Evolutionary conservation across 208 protist genomes (phyloP).

Genomic region (Phytomonas sp.): DNA sequence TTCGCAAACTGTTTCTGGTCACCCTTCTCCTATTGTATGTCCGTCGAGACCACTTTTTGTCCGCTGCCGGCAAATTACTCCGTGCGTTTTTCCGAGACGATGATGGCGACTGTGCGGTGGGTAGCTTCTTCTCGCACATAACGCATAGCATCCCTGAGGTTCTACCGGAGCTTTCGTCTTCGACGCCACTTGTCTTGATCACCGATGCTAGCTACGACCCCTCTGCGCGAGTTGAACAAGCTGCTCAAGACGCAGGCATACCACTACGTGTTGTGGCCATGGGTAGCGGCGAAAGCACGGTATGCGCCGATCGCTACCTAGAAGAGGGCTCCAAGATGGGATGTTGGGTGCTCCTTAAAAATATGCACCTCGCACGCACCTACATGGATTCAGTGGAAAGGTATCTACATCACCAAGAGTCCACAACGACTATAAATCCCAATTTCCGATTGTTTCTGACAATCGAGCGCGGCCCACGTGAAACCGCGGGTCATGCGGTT

Average conservation of each 20-base stretch:
- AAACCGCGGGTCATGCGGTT: background rate
- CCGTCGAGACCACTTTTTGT: constrained; percentile 67
- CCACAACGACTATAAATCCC: constrained; percentile 29
- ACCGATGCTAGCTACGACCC: constrained; percentile 93
- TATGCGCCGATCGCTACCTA: constrained; percentile 90
- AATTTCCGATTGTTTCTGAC: constrained; percentile 97
- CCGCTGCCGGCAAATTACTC: constrained; percentile 46
- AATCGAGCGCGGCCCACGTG: constrained; percentile 81
- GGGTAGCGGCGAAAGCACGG: constrained; percentile 92
- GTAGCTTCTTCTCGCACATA: constrained; percentile 38
- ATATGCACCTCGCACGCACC: constrained; percentile 94
- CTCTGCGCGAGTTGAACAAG: constrained; percentile 80
- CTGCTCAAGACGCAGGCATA: constrained; percentile 39
- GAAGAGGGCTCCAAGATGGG: constrained; percentile 64
- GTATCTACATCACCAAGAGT: constrained; percentile 85
- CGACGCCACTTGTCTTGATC: constrained; percentile 81
- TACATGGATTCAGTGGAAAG: constrained; percentile 95
- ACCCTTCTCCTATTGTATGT: constrained; percentile 62
- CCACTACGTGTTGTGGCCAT: constrained; percentile 88
- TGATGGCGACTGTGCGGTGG: constrained; percentile 9
- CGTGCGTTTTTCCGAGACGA: constrained; percentile 56
- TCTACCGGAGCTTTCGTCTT: constrained; percentile 43
- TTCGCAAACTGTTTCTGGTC: constrained; percentile 49
- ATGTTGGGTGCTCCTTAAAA: constrained; percentile 97
- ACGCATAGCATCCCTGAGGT: constrained; percentile 41